Conservation (phyloP, 805 yeast genomes). For the Candida fluviatilis region DNA sequence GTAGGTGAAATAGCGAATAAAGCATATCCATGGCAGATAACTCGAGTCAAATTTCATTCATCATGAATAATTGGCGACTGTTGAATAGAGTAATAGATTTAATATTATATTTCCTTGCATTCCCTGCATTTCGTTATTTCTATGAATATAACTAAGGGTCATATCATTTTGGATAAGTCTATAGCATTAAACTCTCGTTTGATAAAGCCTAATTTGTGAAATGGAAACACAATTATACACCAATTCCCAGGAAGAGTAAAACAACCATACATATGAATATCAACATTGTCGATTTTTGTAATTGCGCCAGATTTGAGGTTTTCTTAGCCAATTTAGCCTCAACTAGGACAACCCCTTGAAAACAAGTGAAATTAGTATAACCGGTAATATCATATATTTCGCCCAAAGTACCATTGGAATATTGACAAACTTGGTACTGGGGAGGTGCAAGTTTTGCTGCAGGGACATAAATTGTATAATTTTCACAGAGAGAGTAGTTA, state of each 20-base stretch:
- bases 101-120: no score
- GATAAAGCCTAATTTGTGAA: no score
- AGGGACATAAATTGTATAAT: background rate
- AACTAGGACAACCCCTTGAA: background rate
- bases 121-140: no score
- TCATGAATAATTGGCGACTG: no score
- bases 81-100: no score
- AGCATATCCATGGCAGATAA: no score
- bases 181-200: no score
- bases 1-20: no score
- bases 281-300: background rate
- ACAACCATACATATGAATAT: background rate
- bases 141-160: no score
- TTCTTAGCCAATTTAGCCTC: background rate
- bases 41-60: no score
- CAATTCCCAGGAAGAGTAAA: background rate
- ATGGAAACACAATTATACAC: no score
- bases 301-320: background rate
- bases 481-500: background rate
- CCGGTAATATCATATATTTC: background rate
- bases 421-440: background rate
- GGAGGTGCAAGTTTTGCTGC: background rate
- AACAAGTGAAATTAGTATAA: background rate
- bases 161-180: no score
- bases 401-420: background rate